These are phyloP conservation scores for Candida taoyuanica DNA, from an alignment of 805 yeast genomes.

Conservation along the genomic window DNA sequence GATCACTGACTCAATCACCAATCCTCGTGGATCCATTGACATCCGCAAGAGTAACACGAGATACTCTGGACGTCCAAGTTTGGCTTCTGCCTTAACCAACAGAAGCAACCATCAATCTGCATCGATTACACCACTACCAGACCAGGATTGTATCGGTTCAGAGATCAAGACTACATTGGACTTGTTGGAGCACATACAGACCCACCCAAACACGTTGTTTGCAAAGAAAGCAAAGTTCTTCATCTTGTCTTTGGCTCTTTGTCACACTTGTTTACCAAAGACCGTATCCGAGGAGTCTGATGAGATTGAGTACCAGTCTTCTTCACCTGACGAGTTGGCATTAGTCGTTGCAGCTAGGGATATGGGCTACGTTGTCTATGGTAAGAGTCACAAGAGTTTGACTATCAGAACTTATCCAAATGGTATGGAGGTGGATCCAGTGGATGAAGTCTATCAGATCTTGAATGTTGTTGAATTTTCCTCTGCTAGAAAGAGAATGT, in stretches of 20 bases:
- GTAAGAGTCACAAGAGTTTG: slow-evolving; percentile 55
- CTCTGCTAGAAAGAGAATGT: slow-evolving; percentile 90
- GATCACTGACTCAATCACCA: background rate
- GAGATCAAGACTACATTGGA: slow-evolving; percentile 53
- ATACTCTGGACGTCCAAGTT: slow-evolving; percentile 53
- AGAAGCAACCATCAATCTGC: slow-evolving; percentile 3
- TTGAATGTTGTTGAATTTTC: slow-evolving; percentile 82
- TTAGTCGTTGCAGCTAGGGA: slow-evolving; percentile 92
- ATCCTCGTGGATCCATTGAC: slow-evolving; percentile 34
- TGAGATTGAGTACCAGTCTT: slow-evolving; percentile 76
- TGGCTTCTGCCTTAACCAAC: slow-evolving; percentile 39
- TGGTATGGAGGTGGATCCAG: slow-evolving; percentile 66
- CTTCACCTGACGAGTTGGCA: slow-evolving; percentile 97
- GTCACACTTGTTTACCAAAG: slow-evolving; percentile 87
- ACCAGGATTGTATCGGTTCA: slow-evolving; percentile 1
- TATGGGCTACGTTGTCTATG: slow-evolving; percentile 81
- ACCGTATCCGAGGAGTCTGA: slow-evolving; percentile 34
- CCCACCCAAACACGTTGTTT: slow-evolving; percentile 64
- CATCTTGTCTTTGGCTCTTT: slow-evolving; percentile 73
- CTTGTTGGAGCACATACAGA: slow-evolving; percentile 64
- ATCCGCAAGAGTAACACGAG: slow-evolving; percentile 36
- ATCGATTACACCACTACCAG: background rate
- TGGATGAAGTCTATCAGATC: slow-evolving; percentile 64
- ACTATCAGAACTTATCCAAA: slow-evolving; percentile 76
- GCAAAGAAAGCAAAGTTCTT: slow-evolving; percentile 75